A percentile compares a stretch with the other conserved stretches of the same genome.
These are phyloP conservation scores for Hymenotorrendiella dingleyae DNA, from an alignment of 2,329 filamentous ascomycete species.

Conservation along the genomic window DNA sequence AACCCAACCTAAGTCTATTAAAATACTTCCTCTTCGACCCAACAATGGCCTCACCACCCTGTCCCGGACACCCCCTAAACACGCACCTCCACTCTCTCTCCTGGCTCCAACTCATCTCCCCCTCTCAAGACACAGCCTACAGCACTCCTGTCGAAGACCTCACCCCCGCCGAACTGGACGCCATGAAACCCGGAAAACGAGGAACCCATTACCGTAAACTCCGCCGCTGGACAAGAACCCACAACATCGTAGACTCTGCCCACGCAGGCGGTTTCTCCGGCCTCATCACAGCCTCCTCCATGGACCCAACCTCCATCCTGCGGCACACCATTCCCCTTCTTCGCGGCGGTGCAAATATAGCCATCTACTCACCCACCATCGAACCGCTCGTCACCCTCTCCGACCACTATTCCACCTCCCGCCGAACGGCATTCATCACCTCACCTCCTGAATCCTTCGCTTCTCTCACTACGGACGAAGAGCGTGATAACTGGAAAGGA, in stretches of 20 bases:
- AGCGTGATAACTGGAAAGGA: conserved; percentile 52
- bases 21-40: conserved; percentile 84
- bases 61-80: conserved; percentile 68
- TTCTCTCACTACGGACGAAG: conserved; percentile 38
- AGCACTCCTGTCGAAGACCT: conserved; percentile 55
- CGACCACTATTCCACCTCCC: conserved; percentile 77
- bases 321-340: conserved; percentile 73
- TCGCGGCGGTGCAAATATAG: conserved; percentile 74
- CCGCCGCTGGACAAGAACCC: conserved; percentile 69
- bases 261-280: conserved; percentile 75
- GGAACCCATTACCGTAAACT: conserved; percentile 87
- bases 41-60: conserved; percentile 44
- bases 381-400: conserved; percentile 73
- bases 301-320: conserved; percentile 75
- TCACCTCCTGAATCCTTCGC: conserved; percentile 40
- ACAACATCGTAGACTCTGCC: conserved; percentile 67
- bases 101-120: conserved; percentile 86
- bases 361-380: conserved; percentile 75
- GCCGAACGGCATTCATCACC: conserved; percentile 68
- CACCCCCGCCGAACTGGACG: conserved; percentile 53
- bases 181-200: conserved; percentile 75
- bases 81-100: conserved; percentile 77
- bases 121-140: conserved; percentile 70
- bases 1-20: conserved; percentile 81
- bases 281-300: conserved; percentile 72